Evolutionary conservation across 305 asterid genomes (phyloP).

Genomic region (Rubia peregrina): DNA sequence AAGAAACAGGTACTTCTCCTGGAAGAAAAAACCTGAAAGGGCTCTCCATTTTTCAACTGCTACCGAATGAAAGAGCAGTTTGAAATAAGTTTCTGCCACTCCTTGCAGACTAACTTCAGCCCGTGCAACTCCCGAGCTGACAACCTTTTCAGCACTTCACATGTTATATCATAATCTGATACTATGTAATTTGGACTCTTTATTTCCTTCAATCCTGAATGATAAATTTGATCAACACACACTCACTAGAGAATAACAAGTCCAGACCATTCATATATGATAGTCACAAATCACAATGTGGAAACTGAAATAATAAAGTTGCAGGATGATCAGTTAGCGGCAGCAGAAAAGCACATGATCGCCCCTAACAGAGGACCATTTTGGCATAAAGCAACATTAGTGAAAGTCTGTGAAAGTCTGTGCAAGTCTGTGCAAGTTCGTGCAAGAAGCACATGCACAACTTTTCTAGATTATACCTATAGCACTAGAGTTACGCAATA

Average conservation of each 20-base stretch:
- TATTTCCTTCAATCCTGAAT: conserved; percentile 1
- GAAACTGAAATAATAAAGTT: neutral
- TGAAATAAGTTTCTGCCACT: conserved; percentile 42
- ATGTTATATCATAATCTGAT: conserved; percentile 27
- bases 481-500: neutral
- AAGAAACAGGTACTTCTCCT: conserved; percentile 35
- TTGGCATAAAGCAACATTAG: neutral
- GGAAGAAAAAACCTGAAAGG: conserved; percentile 57
- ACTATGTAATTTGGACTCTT: conserved; percentile 25
- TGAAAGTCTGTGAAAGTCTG: too few species aligned
- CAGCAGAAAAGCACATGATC: neutral
- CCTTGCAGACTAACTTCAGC: conserved; percentile 46
- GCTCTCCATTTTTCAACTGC: conserved; percentile 36
- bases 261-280: too few species aligned
- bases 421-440: neutral
- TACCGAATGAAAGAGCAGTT: conserved; percentile 33
- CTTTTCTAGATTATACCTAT: neutral
- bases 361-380: neutral
- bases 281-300: too few species aligned
- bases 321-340: neutral
- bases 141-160: conserved; percentile 34
- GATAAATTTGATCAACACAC: neutral
- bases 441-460: neutral
- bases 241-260: neutral
- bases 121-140: conserved; percentile 34